Conservation (phyloP, 2,329 filamentous ascomycete genomes). For the Penicillium verrucosum region DNA sequence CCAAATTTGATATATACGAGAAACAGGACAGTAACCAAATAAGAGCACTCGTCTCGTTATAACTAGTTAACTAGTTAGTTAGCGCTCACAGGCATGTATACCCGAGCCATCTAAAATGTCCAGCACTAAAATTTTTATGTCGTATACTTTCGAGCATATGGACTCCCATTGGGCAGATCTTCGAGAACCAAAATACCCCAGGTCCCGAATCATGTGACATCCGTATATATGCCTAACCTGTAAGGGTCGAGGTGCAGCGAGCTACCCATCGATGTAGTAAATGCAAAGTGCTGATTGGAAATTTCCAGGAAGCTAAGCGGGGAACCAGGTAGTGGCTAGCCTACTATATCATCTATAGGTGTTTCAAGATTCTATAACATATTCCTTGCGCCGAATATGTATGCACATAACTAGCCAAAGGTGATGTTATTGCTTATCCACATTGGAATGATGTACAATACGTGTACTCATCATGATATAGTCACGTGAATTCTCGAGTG, state of each 20-base stretch:
- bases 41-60: neutral
- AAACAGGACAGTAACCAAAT: neutral
- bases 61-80: too few relatives aligned
- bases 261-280: neutral
- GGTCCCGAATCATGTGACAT: neutral
- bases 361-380: neutral
- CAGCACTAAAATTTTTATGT: neutral
- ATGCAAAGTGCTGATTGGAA: neutral
- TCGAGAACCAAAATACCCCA: neutral
- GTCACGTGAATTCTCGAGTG: slow-evolving; percentile 16
- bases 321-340: neutral
- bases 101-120: neutral
- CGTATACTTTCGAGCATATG: neutral
- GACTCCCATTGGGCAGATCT: neutral
- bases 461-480: neutral
- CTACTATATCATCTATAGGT: neutral
- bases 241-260: slow-evolving; percentile 15
- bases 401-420: neutral
- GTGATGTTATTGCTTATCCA: neutral
- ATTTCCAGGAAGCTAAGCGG: neutral
- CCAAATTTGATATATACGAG: neutral
- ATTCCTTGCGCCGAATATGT: neutral
- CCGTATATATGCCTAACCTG: slow-evolving; percentile 14
- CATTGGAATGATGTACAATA: neutral
- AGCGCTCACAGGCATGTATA: too few relatives aligned